These are phyloP conservation scores for Solanum megistacrolobum DNA, from an alignment of 257 asterid genomes.

Conservation along the genomic window DNA sequence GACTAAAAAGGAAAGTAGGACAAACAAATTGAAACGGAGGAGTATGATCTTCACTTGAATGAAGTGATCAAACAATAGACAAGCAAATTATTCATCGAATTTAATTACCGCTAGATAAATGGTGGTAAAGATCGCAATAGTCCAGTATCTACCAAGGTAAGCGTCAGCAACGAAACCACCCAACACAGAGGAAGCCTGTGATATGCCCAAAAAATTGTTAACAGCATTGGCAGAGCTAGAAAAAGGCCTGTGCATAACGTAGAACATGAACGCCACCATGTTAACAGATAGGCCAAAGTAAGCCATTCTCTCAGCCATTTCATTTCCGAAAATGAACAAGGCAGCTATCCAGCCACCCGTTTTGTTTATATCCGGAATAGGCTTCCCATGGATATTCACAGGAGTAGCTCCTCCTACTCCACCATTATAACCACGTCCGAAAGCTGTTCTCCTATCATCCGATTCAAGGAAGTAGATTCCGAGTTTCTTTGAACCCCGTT, in stretches of 20 bases:
- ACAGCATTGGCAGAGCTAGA: conserved; percentile 85
- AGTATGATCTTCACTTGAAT: not conserved
- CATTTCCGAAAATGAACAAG: conserved; percentile 96
- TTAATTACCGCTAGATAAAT: conserved; percentile 73
- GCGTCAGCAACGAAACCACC: conserved; percentile 98
- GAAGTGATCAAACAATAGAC: not conserved
- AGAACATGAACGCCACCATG: conserved; percentile 98
- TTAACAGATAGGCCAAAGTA: conserved; percentile 92
- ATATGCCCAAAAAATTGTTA: conserved; percentile 85
- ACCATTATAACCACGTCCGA: conserved; percentile 61
- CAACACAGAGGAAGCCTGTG: conserved; percentile 89
- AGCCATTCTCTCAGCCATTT: conserved; percentile 99
- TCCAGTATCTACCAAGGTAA: conserved; percentile 95
- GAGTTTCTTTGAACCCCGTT: conserved; percentile 44
- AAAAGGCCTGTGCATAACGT: conserved; percentile 90
- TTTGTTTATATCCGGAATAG: conserved; percentile 51
- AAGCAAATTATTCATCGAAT: not conserved
- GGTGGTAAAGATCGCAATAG: conserved; percentile 88
- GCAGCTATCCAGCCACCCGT: conserved; percentile 99
- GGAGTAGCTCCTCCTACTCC: conserved; percentile 64
- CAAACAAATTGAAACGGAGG: not conserved
- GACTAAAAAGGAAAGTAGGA: not conserved
- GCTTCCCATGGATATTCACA: conserved; percentile 82
- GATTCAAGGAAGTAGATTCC: conserved; percentile 73
- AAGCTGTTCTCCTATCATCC: conserved; percentile 74